Conservation (phyloP, 805 yeast species). For the Candida vaughaniae region DNA sequence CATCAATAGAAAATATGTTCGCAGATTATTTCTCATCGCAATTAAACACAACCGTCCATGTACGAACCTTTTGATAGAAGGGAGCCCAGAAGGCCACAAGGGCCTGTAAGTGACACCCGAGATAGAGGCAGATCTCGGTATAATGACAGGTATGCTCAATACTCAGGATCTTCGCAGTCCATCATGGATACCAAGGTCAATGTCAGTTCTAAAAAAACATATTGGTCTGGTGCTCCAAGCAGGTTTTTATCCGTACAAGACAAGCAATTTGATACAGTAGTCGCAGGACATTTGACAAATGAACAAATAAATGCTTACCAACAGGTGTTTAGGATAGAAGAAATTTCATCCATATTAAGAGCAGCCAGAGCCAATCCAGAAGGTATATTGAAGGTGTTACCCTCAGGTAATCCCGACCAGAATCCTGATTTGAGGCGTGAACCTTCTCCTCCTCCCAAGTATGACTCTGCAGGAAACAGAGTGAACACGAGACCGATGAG, state of each 20-base stretch:
- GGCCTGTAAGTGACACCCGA: too few species aligned
- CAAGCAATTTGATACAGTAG: slow-evolving; percentile 29
- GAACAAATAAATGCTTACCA: slow-evolving; percentile 83
- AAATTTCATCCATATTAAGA: slow-evolving; percentile 61
- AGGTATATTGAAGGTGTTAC: slow-evolving; percentile 49
- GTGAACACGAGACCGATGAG: slow-evolving; percentile 79
- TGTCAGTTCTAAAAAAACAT: slow-evolving; percentile 20
- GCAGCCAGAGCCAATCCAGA: slow-evolving; percentile 23
- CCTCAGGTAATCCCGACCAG: slow-evolving; percentile 28
- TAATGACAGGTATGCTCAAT: slow-evolving; percentile 3
- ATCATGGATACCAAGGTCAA: too few species aligned
- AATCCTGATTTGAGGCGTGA: slow-evolving; percentile 49
- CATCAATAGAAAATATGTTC: background rate
- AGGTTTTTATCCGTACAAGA: slow-evolving; percentile 23
- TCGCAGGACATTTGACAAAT: slow-evolving; percentile 43
- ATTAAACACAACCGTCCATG: too few species aligned
- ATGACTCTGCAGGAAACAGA: slow-evolving; percentile 80
- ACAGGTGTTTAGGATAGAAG: slow-evolving; percentile 71
- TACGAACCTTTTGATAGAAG: too few species aligned
- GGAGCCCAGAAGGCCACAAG: background rate
- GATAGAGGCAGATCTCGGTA: slow-evolving; percentile 3
- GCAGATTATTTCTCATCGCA: too few species aligned
- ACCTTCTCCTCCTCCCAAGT: slow-evolving; percentile 90
- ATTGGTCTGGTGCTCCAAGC: slow-evolving; percentile 34
- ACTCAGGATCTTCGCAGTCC: background rate